Conservation (phyloP, 2,329 filamentous ascomycete species). For the Paecilomyces dactylethromorphus region DNA sequence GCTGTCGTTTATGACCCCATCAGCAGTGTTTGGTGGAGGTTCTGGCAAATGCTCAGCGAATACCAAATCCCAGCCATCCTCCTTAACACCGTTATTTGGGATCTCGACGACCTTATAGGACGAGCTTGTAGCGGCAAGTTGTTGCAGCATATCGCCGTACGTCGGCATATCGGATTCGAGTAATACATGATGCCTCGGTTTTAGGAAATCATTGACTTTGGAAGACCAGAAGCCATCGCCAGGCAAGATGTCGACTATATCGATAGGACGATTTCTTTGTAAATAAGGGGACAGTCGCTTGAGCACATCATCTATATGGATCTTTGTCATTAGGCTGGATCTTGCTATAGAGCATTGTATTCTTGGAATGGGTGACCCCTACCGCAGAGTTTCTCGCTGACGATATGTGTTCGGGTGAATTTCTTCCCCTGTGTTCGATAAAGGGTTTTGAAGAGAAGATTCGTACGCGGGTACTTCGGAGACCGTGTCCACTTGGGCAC, state of each 20-base stretch:
- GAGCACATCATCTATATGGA: conserved; percentile 56
- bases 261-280: conserved; percentile 65
- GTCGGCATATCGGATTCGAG: conserved; percentile 62
- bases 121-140: conserved; percentile 45
- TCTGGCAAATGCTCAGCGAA: conserved; percentile 41
- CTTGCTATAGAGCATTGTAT: background rate
- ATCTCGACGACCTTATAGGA: conserved; percentile 40
- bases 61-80: background rate
- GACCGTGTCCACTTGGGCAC: background rate
- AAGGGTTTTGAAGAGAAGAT: background rate
- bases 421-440: background rate
- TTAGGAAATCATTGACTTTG: conserved; percentile 65
- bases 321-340: background rate
- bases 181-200: conserved; percentile 76
- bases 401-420: conserved; percentile 13
- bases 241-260: conserved; percentile 81
- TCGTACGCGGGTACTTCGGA: background rate
- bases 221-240: conserved; percentile 72
- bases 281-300: conserved; percentile 64
- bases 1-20: conserved; percentile 56
- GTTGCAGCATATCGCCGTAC: conserved; percentile 57
- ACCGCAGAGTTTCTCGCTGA: conserved; percentile 29
- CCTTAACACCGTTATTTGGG: background rate
- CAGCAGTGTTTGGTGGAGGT: conserved; percentile 38
- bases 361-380: conserved; percentile 6